Evolutionary conservation across 75 land plant species (phyloP).

Genomic region (Azolla pinnata): DNA sequence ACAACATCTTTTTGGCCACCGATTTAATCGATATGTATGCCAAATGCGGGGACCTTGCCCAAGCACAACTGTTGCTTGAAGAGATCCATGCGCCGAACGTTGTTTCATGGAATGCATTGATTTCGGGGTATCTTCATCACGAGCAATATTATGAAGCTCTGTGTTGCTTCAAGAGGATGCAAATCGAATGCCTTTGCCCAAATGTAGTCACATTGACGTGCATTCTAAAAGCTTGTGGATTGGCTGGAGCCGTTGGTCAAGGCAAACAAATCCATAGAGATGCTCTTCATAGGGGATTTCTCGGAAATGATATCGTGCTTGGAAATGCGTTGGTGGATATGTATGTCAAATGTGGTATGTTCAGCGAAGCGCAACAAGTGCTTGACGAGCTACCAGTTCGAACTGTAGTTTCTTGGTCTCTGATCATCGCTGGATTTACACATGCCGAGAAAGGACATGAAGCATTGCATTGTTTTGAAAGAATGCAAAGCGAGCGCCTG

Average conservation of each 20-base stretch:
- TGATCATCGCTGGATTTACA: too few species aligned
- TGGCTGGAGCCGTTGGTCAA: conserved; percentile 23
- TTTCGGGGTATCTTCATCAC: conserved; percentile 32
- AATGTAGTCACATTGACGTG: conserved; percentile 30
- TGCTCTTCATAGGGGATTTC: conserved; percentile 13
- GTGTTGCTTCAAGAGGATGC: conserved; percentile 21
- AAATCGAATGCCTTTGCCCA: conserved; percentile 9
- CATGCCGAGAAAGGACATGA: too few species aligned
- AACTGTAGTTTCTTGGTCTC: conserved; percentile 27
- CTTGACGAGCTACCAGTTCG: conserved; percentile 22
- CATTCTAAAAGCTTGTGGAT: conserved; percentile 36
- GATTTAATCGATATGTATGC: conserved; percentile 39
- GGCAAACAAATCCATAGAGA: conserved; percentile 17
- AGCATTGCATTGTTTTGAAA: too few species aligned
- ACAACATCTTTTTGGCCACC: conserved; percentile 17
- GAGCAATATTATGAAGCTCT: conserved; percentile 18
- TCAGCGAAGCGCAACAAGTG: conserved; percentile 14
- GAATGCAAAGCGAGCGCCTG: too few species aligned
- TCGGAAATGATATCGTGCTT: conserved; percentile 19
- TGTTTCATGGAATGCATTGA: conserved; percentile 41
- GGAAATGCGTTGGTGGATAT: conserved; percentile 27
- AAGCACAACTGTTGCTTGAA: conserved; percentile 38
- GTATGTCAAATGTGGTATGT: conserved; percentile 23
- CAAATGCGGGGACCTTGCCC: conserved; percentile 11
- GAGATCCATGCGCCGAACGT: conserved; percentile 32